Percentiles rank a stretch among this genome's conserved stretches.
Conservation (phyloP, 352 stramenopile genomes). For the Paralagenidium karlingii region DNA sequence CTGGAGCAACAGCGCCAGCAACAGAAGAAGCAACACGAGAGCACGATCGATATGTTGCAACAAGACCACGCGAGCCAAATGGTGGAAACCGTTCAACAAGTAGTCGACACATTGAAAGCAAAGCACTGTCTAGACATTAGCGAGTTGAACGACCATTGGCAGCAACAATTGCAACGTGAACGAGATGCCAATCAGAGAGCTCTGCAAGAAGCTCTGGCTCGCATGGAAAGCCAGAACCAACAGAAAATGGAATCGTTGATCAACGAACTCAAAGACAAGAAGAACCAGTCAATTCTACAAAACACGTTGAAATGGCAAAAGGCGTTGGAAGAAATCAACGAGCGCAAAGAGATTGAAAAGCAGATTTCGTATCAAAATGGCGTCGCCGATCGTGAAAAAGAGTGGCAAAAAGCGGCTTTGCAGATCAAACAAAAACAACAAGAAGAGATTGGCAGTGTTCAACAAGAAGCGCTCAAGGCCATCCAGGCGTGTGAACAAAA, state of each 20-base stretch:
- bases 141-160: slow-evolving; percentile 10
- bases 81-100: background rate
- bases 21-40: slow-evolving; percentile 10
- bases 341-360: slow-evolving; percentile 46
- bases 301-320: slow-evolving; percentile 60
- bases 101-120: no score
- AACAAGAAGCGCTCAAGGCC: slow-evolving; percentile 42
- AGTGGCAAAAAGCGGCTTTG: slow-evolving; percentile 58
- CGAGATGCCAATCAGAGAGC: slow-evolving; percentile 14
- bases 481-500: slow-evolving; percentile 55
- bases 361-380: slow-evolving; percentile 43
- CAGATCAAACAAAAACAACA: slow-evolving; percentile 68
- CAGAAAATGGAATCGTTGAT: slow-evolving; percentile 23
- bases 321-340: slow-evolving; percentile 48
- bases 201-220: slow-evolving; percentile 16
- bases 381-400: slow-evolving; percentile 48
- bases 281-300: slow-evolving; percentile 39
- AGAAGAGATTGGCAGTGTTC: slow-evolving; percentile 42
- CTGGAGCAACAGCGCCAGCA: slow-evolving; percentile 14
- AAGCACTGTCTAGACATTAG: background rate
- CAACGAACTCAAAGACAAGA: slow-evolving; percentile 49
- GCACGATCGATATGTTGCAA: no score
- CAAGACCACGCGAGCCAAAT: background rate
- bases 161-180: slow-evolving; percentile 15
- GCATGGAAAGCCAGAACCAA: slow-evolving; percentile 19